phyloP scores from a whole-genome alignment of 208 protist species.

The Acanthamoeba castellanii region DNA sequence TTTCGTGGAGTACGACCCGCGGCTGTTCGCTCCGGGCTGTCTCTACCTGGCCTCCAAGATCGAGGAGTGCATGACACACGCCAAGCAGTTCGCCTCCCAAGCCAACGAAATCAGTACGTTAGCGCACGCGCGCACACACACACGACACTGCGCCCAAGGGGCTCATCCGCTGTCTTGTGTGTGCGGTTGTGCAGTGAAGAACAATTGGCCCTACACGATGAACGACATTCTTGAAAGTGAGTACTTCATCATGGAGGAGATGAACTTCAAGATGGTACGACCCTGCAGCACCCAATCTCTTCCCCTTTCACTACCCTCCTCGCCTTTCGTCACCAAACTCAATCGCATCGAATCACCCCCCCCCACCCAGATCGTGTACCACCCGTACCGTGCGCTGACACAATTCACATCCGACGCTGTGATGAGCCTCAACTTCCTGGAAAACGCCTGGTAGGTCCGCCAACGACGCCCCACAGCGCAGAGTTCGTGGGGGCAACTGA shows the following conservation, averaged over 20 bases:
- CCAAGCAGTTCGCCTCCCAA: slow-evolving; percentile 57
- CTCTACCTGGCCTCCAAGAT: slow-evolving; percentile 68
- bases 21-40: slow-evolving; percentile 36
- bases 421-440: neutral
- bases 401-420: neutral
- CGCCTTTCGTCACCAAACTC: too few relatives aligned
- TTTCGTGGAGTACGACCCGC: slow-evolving; percentile 58
- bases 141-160: neutral
- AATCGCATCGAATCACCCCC: neutral
- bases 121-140: too few relatives aligned
- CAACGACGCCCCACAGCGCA: too few relatives aligned
- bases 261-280: slow-evolving; percentile 60
- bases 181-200: slow-evolving; percentile 7
- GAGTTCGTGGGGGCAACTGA: too few relatives aligned
- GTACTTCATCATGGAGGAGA: slow-evolving; percentile 73
- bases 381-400: slow-evolving; percentile 24
- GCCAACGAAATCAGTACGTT: slow-evolving; percentile 35
- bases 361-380: slow-evolving; percentile 44
- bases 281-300: neutral
- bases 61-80: slow-evolving; percentile 69
- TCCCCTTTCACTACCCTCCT: too few relatives aligned
- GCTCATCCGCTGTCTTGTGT: neutral
- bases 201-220: slow-evolving; percentile 69
- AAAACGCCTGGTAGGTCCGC: neutral
- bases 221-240: slow-evolving; percentile 55